Evolutionary conservation across 2,329 filamentous ascomycete genomes (phyloP).

Genomic region (Colletotrichum echinochloae): DNA sequence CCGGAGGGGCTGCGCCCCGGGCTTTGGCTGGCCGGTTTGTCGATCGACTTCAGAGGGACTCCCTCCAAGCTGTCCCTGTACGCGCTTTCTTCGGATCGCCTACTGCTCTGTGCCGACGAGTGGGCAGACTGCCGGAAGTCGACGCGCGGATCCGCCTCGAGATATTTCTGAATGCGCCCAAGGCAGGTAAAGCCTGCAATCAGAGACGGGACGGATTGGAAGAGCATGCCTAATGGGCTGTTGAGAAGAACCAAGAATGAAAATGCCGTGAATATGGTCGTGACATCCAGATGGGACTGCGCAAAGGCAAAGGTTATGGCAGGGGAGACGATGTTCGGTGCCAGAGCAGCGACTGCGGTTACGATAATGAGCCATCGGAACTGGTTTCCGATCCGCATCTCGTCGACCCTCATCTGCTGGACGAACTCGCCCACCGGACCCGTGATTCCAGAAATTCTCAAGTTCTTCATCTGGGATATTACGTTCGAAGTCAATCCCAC

Average conservation of each 20-base stretch:
- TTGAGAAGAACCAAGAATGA: slow-evolving; percentile 52
- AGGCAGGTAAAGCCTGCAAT: slow-evolving; percentile 50
- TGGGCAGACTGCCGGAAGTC: slow-evolving; percentile 44
- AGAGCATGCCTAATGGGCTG: slow-evolving; percentile 47
- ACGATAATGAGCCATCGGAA: slow-evolving; percentile 46
- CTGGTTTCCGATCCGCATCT: slow-evolving; percentile 43
- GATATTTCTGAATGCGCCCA: slow-evolving; percentile 52
- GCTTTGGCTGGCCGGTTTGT: neutral
- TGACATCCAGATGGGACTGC: slow-evolving; percentile 42
- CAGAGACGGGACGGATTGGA: slow-evolving; percentile 50
- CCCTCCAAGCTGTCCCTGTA: slow-evolving; percentile 26
- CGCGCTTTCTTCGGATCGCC: slow-evolving; percentile 37
- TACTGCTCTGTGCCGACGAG: slow-evolving; percentile 1
- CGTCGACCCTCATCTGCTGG: slow-evolving; percentile 43
- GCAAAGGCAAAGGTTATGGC: slow-evolving; percentile 49
- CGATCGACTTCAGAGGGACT: slow-evolving; percentile 4
- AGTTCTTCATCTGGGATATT: slow-evolving; percentile 46
- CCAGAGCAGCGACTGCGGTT: slow-evolving; percentile 48
- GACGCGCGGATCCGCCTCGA: slow-evolving; percentile 46
- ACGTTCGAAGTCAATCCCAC: slow-evolving; percentile 44
- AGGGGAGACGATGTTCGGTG: slow-evolving; percentile 53
- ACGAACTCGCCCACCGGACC: slow-evolving; percentile 44
- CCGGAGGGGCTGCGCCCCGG: neutral
- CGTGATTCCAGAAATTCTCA: slow-evolving; percentile 49
- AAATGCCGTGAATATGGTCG: slow-evolving; percentile 48